Evolutionary conservation across 1,284 basidiomycete genomes (phyloP).

Genomic region (Malassezia furfur): DNA sequence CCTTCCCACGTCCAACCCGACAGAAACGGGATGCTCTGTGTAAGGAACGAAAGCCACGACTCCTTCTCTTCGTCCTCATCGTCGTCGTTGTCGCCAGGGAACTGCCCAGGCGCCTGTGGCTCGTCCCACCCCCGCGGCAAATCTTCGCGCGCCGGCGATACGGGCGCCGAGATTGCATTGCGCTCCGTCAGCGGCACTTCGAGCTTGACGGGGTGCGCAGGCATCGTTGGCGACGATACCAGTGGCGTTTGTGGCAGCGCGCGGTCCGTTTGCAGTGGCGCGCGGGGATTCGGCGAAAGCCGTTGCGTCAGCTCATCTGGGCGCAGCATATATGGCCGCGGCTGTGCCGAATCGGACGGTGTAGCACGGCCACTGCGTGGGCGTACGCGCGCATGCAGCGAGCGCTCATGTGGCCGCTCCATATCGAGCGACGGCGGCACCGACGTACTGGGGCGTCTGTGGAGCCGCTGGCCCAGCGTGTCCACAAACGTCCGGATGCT

Average conservation of each 20-base stretch:
- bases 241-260: not conserved
- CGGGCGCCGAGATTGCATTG: too few relatives aligned
- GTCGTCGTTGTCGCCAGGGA: constrained; percentile 1
- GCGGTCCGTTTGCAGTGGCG: not conserved
- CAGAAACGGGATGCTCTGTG: not conserved
- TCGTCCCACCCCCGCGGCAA: not conserved
- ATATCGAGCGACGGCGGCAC: too few relatives aligned
- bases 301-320: not conserved
- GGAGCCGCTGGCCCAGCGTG: not conserved
- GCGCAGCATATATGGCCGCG: not conserved
- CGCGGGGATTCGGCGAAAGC: not conserved
- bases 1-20: not conserved
- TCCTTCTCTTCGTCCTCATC: not conserved
- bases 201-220: not conserved
- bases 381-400: too few relatives aligned
- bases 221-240: not conserved
- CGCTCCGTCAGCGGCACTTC: too few relatives aligned
- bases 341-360: too few relatives aligned
- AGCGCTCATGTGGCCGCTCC: too few relatives aligned
- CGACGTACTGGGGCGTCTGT: not conserved
- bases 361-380: too few relatives aligned
- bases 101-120: constrained; percentile 9
- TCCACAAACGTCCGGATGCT: not conserved
- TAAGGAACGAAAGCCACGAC: not conserved
- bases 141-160: too few relatives aligned